These are phyloP conservation scores for Trichoderma breve DNA, from an alignment of 2,329 filamentous ascomycete genomes.

Conservation along the genomic window DNA sequence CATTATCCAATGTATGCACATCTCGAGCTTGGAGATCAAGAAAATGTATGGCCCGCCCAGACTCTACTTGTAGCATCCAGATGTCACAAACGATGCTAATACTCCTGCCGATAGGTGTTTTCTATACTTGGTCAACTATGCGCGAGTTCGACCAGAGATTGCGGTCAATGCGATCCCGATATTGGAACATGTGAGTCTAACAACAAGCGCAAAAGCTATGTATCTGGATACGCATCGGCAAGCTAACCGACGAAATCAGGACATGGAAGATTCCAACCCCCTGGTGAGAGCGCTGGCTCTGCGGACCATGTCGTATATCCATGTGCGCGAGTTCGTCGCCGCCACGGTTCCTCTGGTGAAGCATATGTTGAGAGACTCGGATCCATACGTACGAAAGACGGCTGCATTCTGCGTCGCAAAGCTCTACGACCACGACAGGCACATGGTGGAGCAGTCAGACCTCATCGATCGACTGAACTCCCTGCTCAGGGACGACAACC, in stretches of 20 bases:
- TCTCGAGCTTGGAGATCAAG: conserved; percentile 95
- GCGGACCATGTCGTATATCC: conserved; percentile 95
- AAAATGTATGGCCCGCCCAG: conserved; percentile 72
- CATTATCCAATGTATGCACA: conserved; percentile 91
- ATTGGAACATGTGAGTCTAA: conserved; percentile 65
- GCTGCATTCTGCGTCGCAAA: conserved; percentile 96
- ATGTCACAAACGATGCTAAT: not conserved
- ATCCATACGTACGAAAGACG: conserved; percentile 97
- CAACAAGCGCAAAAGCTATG: not conserved
- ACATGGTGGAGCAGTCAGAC: conserved; percentile 85
- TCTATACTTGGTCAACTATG: conserved; percentile 94
- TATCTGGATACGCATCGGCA: conserved; percentile 15
- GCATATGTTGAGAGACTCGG: conserved; percentile 75
- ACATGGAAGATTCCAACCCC: conserved; percentile 91
- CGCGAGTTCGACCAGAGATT: conserved; percentile 88
- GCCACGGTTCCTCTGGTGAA: conserved; percentile 83
- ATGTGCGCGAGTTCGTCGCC: conserved; percentile 93
- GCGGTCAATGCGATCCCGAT: conserved; percentile 90
- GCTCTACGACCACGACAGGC: conserved; percentile 92
- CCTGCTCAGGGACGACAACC: conserved; percentile 92
- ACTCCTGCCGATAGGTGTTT: conserved; percentile 70
- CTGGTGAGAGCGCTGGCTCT: conserved; percentile 88
- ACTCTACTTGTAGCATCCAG: not conserved
- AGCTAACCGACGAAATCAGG: conserved; percentile 48
- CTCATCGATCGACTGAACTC: conserved; percentile 88